Percentiles rank a stretch among this genome's conserved stretches.
Conservation (phyloP, 2,329 filamentous ascomycete species). For the Fusarium sp. region DNA sequence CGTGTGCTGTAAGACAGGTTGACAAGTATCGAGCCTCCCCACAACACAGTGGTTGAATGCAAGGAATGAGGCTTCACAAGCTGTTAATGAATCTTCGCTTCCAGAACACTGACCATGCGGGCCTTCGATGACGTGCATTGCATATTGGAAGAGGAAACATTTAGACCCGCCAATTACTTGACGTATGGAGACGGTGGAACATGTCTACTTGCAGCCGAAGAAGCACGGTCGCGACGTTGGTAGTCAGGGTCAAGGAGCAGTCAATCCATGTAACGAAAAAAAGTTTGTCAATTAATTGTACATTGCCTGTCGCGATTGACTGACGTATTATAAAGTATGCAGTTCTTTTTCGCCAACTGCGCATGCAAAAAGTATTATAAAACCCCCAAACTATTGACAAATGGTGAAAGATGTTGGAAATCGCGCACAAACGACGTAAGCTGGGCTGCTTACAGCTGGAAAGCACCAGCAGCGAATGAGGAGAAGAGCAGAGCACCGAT, state of each 20-base stretch:
- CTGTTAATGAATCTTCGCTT: not conserved
- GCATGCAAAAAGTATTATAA: slow-evolving; percentile 5
- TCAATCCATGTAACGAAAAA: not conserved
- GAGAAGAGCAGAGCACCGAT: slow-evolving; percentile 55
- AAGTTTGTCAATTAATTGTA: not conserved
- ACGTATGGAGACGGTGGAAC: slow-evolving; percentile 1
- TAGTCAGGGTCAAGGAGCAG: not conserved
- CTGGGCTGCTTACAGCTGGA: slow-evolving; percentile 42
- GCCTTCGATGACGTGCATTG: slow-evolving; percentile 2
- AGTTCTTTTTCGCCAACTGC: not conserved
- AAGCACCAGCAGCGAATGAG: slow-evolving; percentile 46
- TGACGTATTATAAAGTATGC: not conserved
- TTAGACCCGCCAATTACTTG: not conserved
- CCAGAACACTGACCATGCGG: slow-evolving; percentile 7
- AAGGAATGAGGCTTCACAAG: not conserved
- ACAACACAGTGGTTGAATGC: too few relatives aligned
- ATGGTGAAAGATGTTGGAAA: slow-evolving; percentile 4
- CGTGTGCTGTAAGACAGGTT: too few relatives aligned
- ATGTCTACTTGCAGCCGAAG: not conserved
- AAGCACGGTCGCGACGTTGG: not conserved
- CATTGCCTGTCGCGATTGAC: too few relatives aligned
- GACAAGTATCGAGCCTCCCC: too few relatives aligned
- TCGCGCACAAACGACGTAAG: not conserved
- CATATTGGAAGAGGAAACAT: not conserved
- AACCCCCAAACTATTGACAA: slow-evolving; percentile 20